Evolutionary conservation across 1,284 basidiomycete species (phyloP), one percentile per base, ranked within the genome.

Genomic region (Trichosporon sp.): DNA sequence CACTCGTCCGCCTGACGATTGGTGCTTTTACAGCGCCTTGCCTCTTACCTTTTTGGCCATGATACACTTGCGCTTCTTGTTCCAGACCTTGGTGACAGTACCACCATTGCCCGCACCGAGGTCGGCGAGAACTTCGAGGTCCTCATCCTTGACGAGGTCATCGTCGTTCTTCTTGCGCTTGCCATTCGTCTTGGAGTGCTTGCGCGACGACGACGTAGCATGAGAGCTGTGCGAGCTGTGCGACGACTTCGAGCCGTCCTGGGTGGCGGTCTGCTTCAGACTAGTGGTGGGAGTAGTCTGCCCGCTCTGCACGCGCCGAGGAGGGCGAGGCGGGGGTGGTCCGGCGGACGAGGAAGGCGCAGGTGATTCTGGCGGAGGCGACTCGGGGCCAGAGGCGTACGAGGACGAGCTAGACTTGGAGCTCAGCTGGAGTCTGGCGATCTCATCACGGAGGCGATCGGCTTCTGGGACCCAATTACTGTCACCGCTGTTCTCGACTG

Each of bases 41-140:
- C 19, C 21, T 27, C 86, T 61, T 71, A 91, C 94, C 88, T 97
- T 96, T 82, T 93, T 92, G 0, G 94, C 94, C 93, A 96, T 96
- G 69, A 91, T 86, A 4, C 87, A 90, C 33, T 89, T 87, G 40
- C 90, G 91, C 27, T 92, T 92, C n/a, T 87, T 83, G 78, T 96
- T 94, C 79, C 91, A 86, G n/a, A 94, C 95, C 81, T 91, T 92
- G 78, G 91, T 91, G 62, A 99, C 96, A 59, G 94, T 97, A 44
- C 96, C 95, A 0, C 95, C 94, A 75, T 98, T 98, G n/a, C 95
- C 95, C 68, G 93, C 89, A 0, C 95, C 95, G 3, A 99, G 85
- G 79, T 99, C 95, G 29, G 86, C 84, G 32, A 98, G 78, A 66
- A 92, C 88, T 78, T 88, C 88, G 71, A 95, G 82, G 78, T 95